Conservation (phyloP, 495 filamentous ascomycete genomes). For the Chaetomium tenue region DNA sequence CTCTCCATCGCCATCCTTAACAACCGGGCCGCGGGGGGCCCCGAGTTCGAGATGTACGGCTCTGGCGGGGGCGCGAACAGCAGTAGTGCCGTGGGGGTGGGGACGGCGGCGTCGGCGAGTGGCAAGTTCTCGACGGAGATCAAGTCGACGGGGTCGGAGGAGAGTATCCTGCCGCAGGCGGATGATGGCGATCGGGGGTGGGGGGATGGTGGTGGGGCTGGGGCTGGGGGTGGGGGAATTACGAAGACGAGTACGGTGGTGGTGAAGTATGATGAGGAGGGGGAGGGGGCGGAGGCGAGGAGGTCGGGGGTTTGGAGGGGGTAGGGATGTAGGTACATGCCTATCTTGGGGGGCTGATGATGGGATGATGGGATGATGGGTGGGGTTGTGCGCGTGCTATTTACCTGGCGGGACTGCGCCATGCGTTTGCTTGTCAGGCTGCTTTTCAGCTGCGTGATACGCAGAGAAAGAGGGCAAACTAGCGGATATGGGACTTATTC, state of each 20-base stretch:
- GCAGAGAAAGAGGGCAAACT: too few relatives aligned
- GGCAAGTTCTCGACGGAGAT: too few relatives aligned
- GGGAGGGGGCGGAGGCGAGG: background rate
- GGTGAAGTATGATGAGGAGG: conserved; percentile 11
- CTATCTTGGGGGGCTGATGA: background rate
- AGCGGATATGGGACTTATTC: too few relatives aligned
- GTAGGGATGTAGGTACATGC: background rate
- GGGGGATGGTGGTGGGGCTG: background rate
- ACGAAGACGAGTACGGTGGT: conserved; percentile 16
- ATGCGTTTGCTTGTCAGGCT: too few relatives aligned
- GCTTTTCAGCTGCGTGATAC: too few relatives aligned
- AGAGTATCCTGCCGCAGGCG: conserved; percentile 23
- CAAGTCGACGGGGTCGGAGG: conserved; percentile 16
- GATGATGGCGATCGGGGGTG: background rate
- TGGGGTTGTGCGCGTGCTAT: too few relatives aligned
- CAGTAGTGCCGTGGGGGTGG: too few relatives aligned
- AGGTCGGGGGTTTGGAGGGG: background rate
- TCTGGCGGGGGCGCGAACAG: too few relatives aligned
- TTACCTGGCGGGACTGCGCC: too few relatives aligned
- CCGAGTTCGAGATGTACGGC: conserved; percentile 22
- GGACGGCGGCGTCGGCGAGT: too few relatives aligned
- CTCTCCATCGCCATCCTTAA: background rate
- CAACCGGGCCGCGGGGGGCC: background rate
- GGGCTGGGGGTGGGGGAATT: background rate
- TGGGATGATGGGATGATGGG: too few relatives aligned